phyloP scores from a whole-genome alignment of 2,329 filamentous ascomycete genomes.

The Phyllosticta ampelicida region DNA sequence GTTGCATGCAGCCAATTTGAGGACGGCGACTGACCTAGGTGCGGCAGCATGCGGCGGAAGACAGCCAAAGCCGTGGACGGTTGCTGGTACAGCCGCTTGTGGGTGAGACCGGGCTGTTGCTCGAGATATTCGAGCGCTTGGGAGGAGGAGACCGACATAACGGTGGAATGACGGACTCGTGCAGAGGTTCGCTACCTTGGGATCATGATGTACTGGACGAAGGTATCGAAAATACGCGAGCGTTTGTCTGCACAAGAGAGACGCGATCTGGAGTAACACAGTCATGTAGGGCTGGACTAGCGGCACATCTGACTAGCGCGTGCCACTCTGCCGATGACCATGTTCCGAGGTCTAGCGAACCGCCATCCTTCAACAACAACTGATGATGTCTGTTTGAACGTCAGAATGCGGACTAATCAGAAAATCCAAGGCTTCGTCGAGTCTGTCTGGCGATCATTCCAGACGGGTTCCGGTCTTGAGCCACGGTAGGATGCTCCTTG shows the following conservation, averaged over 20 bases:
- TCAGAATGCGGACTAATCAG: neutral
- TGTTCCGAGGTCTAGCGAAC: neutral
- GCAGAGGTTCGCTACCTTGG: constrained; percentile 12
- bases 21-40: constrained; percentile 54
- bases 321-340: neutral
- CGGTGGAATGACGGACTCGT: constrained; percentile 22
- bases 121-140: constrained; percentile 83
- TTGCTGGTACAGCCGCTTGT: constrained; percentile 87
- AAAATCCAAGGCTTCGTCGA: neutral
- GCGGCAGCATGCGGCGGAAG: constrained; percentile 92
- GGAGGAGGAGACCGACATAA: constrained; percentile 46
- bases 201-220: constrained; percentile 22
- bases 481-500: constrained; percentile 51
- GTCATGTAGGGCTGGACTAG: neutral
- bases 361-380: neutral
- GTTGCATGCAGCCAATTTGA: neutral
- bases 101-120: constrained; percentile 78
- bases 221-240: neutral
- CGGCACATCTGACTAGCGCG: neutral
- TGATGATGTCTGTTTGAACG: neutral
- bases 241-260: neutral
- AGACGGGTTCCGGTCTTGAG: constrained; percentile 75
- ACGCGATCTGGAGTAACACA: neutral
- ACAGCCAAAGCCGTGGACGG: constrained; percentile 91
- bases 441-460: constrained; percentile 70